These are phyloP conservation scores for Albizia julibrissin DNA, from an alignment of 306 rosid species.

Conservation along the genomic window DNA sequence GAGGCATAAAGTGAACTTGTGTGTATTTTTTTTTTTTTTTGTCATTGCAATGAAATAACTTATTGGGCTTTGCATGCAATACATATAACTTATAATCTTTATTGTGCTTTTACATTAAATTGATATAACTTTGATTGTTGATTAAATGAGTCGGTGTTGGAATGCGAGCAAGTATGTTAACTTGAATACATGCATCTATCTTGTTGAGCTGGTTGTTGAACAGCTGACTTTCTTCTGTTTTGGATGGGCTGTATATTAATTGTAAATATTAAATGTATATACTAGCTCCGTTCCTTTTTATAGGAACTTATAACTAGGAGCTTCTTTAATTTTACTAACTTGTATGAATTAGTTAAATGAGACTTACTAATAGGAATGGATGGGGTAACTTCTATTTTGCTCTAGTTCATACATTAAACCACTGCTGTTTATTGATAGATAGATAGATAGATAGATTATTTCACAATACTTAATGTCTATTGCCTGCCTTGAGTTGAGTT, in stretches of 20 bases:
- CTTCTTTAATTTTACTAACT: neutral
- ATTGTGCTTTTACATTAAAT: neutral
- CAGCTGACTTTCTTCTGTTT: neutral
- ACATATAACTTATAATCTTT: neutral
- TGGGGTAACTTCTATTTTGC: neutral
- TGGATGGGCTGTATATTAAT: neutral
- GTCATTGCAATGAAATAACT: neutral
- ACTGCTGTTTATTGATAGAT: neutral
- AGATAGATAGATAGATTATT: neutral
- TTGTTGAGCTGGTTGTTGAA: neutral
- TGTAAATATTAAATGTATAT: neutral
- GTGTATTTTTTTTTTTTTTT: neutral
- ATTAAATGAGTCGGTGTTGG: neutral
- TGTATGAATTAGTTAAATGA: neutral
- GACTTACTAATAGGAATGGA: neutral
- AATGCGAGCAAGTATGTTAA: neutral
- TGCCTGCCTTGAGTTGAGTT: constrained; percentile 1
- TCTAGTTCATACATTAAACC: neutral
- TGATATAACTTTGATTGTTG: neutral
- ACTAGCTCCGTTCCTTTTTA: neutral
- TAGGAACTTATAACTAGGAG: neutral
- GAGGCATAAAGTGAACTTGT: neutral
- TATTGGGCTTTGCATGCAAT: neutral
- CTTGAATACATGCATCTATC: neutral
- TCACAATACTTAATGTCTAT: neutral